phyloP scores from a whole-genome alignment of 1,284 basidiomycete genomes.

The Ceratobasidium sp. region DNA sequence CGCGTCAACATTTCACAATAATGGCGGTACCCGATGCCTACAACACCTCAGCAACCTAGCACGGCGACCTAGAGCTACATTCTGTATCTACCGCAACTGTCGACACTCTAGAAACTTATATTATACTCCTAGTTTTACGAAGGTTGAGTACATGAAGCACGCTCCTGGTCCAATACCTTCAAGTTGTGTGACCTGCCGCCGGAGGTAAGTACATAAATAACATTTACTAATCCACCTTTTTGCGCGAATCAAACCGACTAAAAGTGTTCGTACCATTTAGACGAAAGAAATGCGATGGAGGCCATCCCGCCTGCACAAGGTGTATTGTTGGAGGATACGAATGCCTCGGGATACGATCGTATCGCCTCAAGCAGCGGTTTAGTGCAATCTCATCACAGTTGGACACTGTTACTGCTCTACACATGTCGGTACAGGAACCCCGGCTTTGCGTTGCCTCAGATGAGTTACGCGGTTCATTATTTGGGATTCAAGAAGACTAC shows the following conservation, averaged over 20 bases:
- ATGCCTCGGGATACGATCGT: constrained; percentile 16
- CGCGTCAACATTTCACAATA: too few relatives aligned
- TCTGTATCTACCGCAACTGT: too few relatives aligned
- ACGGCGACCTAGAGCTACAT: too few relatives aligned
- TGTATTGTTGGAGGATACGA: constrained; percentile 1
- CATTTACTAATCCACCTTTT: too few relatives aligned
- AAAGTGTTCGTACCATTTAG: not conserved
- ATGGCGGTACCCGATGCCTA: too few relatives aligned
- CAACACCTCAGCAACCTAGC: too few relatives aligned
- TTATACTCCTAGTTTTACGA: too few relatives aligned
- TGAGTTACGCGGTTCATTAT: not conserved
- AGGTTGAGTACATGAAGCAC: constrained; percentile 11
- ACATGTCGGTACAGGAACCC: not conserved
- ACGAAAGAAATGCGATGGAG: constrained; percentile 7
- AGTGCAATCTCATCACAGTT: not conserved
- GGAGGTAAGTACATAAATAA: not conserved
- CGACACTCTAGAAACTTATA: too few relatives aligned
- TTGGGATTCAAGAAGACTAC: too few relatives aligned
- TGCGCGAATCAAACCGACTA: not conserved
- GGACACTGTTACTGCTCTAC: too few relatives aligned
- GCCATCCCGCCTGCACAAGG: not conserved
- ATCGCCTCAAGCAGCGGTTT: not conserved
- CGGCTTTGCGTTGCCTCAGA: not conserved
- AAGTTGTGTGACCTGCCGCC: constrained; percentile 22
- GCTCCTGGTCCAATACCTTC: not conserved